A percentile compares a stretch with the other conserved stretches of the same genome.
Evolutionary conservation across 1,139 yeast species (phyloP).

Genomic region (Pichia cactophila): DNA sequence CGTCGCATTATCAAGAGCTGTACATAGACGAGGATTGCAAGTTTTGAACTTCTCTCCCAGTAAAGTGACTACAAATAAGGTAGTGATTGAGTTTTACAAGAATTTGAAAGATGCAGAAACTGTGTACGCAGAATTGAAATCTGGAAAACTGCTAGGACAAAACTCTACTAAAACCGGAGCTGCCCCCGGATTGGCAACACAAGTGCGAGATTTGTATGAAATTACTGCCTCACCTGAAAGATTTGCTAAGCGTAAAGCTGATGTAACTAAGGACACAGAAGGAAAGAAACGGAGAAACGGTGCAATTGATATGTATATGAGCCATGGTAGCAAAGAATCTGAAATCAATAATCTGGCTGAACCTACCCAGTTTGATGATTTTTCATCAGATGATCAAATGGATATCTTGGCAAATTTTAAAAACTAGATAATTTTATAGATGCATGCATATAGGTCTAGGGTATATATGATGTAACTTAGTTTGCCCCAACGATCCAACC

Average conservation of each 20-base stretch:
- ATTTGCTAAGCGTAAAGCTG: slow-evolving; percentile 4
- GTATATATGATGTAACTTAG: slow-evolving; percentile 1
- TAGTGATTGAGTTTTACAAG: slow-evolving; percentile 54
- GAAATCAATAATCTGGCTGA: background rate
- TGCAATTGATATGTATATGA: background rate
- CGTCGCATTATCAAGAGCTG: slow-evolving; percentile 86
- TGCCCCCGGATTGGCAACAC: slow-evolving; percentile 9
- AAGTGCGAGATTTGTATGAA: slow-evolving; percentile 8
- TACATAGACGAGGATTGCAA: slow-evolving; percentile 69
- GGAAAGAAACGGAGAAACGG: background rate
- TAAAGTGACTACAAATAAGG: slow-evolving; percentile 54
- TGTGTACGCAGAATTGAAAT: slow-evolving; percentile 1
- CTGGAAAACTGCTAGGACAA: background rate
- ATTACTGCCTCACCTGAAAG: slow-evolving; percentile 14
- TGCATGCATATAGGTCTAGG: background rate
- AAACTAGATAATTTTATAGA: background rate
- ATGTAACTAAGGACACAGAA: background rate
- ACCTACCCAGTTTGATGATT: background rate
- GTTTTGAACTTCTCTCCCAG: slow-evolving; percentile 57
- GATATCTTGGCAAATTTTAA: background rate
- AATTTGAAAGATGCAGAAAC: slow-evolving; percentile 32
- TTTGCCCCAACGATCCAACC: slow-evolving; percentile 30
- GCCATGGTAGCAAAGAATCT: background rate
- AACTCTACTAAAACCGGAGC: background rate
- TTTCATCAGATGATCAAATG: background rate